phyloP scores from a whole-genome alignment of 352 stramenopile species.

The Globisporangium paddicum region DNA sequence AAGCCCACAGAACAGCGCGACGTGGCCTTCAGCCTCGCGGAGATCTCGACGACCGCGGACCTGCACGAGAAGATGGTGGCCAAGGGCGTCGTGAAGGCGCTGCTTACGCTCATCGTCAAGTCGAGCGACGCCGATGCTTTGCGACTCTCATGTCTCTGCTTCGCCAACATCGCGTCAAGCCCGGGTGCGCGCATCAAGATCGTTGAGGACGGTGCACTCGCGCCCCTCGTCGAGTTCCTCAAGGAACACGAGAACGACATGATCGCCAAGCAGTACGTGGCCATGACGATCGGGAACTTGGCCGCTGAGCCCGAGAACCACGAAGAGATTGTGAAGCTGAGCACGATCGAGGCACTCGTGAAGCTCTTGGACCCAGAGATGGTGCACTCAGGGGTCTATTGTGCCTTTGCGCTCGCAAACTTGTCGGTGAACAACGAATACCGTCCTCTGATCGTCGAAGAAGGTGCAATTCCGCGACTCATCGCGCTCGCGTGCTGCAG shows the following conservation, averaged over 20 bases:
- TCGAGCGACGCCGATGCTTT: constrained; percentile 92
- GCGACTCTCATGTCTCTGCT: constrained; percentile 90
- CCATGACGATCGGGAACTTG: constrained; percentile 95
- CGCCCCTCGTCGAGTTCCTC: constrained; percentile 89
- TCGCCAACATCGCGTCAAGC: constrained; percentile 94
- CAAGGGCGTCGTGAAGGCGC: constrained; percentile 92
- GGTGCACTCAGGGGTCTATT: constrained; percentile 86
- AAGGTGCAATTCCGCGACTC: constrained; percentile 91
- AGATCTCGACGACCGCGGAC: constrained; percentile 93
- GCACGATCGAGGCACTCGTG: constrained; percentile 87
- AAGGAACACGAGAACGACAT: constrained; percentile 83
- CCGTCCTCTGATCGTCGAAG: constrained; percentile 88
- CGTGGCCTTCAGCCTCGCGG: constrained; percentile 94
- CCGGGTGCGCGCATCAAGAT: constrained; percentile 87
- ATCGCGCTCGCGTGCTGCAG: constrained; percentile 94
- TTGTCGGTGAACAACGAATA: constrained; percentile 93
- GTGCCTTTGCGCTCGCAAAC: constrained; percentile 93
- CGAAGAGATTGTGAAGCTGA: constrained; percentile 92
- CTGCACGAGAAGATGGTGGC: constrained; percentile 93
- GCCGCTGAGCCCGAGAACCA: constrained; percentile 93
- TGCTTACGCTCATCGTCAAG: constrained; percentile 89
- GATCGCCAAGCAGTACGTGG: constrained; percentile 93
- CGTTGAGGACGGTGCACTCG: constrained; percentile 90
- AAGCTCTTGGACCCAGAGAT: constrained; percentile 89
- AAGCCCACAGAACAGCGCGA: constrained; percentile 95